Evolutionary conservation across 2,329 filamentous ascomycete species (phyloP), one percentile per base, ranked within the genome.

Genomic region (Penicillium verrucosum): DNA sequence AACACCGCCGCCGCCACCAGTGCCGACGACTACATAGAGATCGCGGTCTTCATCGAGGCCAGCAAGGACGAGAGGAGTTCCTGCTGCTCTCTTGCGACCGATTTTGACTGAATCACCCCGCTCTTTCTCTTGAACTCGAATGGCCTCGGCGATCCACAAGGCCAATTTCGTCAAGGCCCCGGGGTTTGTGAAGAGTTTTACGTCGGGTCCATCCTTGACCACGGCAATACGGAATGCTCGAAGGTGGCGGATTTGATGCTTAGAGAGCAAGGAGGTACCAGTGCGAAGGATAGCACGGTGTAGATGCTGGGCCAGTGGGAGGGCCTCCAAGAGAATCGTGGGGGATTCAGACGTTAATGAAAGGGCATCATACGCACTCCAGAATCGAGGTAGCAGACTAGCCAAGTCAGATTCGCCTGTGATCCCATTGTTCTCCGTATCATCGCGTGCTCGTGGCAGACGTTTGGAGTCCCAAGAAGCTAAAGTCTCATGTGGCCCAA

Each of bases 181-280:
- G 0, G 94, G 92, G 68, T 97, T 93, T 0, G 88, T 92, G 75
- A 99, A 99, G 11, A 97, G 82, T n/a, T 84, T 78, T 0, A 96
- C 89, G 66, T 97, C 94, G 0, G 92, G 91, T 0, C 93, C 92
- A 68, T 97, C 94, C 71, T 95, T 96, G 65, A 99, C 92, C 4
- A 97, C 89, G 34, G 90, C 95, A 82, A 99, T 92, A 48, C 94
- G 89, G 73, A 97, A 99, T 0, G 93, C 89, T 46, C 91, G 86
- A 16, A 99, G 80, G 72, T 97, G 92, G 37, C 91, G 89, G 70
- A 99, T 96, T 68, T 97, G 92, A 57, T 89, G 88, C 77, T 99
- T 99, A 63, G 91, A 90, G 58, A 99, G 89, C 29, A 99, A 81
- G 0, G 90, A 88, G 1, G 92, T 96, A 37, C 94, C 94, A 0